Evolutionary conservation across 179 eudicot genomes (phyloP).

Genomic region (Beta corolliflora): DNA sequence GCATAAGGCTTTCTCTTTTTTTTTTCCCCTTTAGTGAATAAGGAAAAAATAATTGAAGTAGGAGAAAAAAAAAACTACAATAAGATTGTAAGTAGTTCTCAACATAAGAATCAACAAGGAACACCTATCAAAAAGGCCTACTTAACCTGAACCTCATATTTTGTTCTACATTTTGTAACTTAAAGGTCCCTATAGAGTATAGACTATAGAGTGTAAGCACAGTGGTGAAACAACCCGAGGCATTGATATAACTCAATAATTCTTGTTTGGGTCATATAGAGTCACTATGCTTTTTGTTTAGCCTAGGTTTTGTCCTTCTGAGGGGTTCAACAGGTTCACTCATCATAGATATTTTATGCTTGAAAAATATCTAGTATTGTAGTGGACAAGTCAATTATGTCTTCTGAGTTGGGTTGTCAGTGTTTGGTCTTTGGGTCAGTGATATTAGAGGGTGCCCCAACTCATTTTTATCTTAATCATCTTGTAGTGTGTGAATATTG

Average conservation of each 20-base stretch:
- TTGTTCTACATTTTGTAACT: background rate
- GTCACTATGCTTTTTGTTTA: background rate
- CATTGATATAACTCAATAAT: background rate
- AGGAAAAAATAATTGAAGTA: background rate
- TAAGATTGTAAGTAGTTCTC: background rate
- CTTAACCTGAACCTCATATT: background rate
- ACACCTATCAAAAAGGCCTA: background rate
- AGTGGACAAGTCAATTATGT: background rate
- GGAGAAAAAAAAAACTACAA: background rate
- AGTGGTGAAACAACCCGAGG: background rate
- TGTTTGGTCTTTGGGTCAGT: background rate
- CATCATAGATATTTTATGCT: background rate
- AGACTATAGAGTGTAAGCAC: no score
- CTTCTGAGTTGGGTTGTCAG: background rate
- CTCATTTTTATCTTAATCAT: background rate
- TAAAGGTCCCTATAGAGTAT: background rate
- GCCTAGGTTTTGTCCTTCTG: background rate
- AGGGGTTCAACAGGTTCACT: background rate
- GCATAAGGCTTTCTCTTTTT: no score
- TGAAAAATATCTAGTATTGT: background rate
- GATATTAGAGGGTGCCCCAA: background rate
- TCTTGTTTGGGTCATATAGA: background rate
- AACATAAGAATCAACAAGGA: background rate
- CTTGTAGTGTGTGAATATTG: background rate
- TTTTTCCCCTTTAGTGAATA: background rate